Conservation (phyloP, 208 protist species). For the Acanthamoeba royreba region DNA sequence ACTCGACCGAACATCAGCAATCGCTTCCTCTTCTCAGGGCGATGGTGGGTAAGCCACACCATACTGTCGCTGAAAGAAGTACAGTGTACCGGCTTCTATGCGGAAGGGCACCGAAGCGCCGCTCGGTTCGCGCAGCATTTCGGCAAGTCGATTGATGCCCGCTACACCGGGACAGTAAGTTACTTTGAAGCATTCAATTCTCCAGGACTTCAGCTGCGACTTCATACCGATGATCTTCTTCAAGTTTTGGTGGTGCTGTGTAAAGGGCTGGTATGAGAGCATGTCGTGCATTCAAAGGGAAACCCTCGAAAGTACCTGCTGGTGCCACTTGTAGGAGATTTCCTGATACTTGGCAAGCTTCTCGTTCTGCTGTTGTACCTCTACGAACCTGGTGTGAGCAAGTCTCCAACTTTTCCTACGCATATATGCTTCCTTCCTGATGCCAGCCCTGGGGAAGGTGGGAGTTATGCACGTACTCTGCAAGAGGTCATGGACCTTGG, state of each 20-base stretch:
- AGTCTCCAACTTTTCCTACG: too few species aligned
- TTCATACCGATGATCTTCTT: constrained; percentile 30
- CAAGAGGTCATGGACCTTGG: too few species aligned
- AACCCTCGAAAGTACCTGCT: not conserved
- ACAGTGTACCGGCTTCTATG: not conserved
- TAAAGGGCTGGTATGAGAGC: not conserved
- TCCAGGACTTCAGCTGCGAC: not conserved
- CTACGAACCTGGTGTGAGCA: too few species aligned
- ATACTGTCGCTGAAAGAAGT: too few species aligned
- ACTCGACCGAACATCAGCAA: too few species aligned
- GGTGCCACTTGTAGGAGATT: not conserved
- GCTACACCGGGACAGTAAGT: not conserved
- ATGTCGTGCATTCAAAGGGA: not conserved
- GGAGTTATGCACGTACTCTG: too few species aligned
- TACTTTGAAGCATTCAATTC: not conserved
- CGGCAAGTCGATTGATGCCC: not conserved
- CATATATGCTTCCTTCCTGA: too few species aligned
- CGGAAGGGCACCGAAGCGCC: not conserved
- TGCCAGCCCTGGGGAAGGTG: too few species aligned
- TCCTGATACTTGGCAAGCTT: constrained; percentile 12
- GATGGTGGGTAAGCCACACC: too few species aligned
- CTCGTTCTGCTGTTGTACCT: not conserved
- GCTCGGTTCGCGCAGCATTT: not conserved
- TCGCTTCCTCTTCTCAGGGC: too few species aligned
- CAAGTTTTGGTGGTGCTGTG: not conserved